Conservation (phyloP, 169 alveolate species). For the Pseudocohnilembus persalinus region DNA sequence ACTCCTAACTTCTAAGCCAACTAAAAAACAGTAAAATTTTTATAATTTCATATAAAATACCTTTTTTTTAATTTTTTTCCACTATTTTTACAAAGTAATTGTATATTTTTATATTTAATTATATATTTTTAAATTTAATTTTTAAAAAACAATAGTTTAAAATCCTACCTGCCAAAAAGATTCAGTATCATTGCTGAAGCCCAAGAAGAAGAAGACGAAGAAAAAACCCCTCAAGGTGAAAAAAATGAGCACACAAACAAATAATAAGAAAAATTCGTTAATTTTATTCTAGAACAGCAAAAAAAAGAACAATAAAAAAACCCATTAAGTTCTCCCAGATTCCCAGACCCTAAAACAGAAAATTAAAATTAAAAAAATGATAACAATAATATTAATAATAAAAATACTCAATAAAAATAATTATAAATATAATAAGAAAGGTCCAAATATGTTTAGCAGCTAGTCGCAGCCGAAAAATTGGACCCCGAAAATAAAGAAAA, state of each 20-base stretch:
- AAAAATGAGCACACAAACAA: no score
- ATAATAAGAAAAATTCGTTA: not conserved
- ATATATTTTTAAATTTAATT: no score
- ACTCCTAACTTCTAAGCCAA: not conserved
- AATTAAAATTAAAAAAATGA: not conserved
- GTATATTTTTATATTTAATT: no score
- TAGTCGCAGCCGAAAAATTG: not conserved
- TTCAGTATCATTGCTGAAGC: not conserved
- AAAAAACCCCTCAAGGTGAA: no score
- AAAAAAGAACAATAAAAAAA: not conserved
- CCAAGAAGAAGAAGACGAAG: not conserved
- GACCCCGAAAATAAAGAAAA: not conserved
- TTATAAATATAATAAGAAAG: not conserved
- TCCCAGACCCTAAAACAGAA: no score
- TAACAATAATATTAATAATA: no score
- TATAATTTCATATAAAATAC: no score
- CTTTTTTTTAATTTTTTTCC: no score
- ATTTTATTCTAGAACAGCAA: not conserved
- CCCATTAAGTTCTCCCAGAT: no score
- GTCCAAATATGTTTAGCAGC: not conserved
- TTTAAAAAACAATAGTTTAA: not conserved
- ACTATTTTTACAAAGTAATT: no score
- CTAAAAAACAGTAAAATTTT: not conserved
- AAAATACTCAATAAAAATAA: not conserved
- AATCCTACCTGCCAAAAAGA: not conserved